A percentile compares a stretch with the other conserved stretches of the same genome.
These are phyloP conservation scores for Begonia fuchsioides DNA, from an alignment of 306 rosid genomes.

Conservation along the genomic window DNA sequence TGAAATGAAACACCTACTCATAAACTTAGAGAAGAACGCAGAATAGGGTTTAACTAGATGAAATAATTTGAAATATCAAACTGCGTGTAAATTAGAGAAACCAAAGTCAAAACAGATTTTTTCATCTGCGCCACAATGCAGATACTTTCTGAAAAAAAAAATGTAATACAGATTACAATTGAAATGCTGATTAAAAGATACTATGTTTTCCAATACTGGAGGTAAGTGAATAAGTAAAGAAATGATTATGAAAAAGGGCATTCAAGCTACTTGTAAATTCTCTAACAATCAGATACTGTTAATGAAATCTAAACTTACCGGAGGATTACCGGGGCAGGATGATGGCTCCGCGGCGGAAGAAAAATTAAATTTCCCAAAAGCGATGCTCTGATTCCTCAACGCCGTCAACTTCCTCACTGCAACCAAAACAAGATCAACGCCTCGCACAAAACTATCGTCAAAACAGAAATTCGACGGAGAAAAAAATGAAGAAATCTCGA, in stretches of 20 bases:
- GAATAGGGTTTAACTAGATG: neutral
- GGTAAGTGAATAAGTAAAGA: too few species aligned
- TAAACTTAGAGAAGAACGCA: neutral
- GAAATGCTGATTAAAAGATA: too few species aligned
- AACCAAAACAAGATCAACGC: slow-evolving; percentile 1
- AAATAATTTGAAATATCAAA: neutral
- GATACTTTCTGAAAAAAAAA: too few species aligned
- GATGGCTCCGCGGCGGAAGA: slow-evolving; percentile 48
- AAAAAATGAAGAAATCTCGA: neutral
- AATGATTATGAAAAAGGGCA: too few species aligned
- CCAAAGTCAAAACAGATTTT: too few species aligned
- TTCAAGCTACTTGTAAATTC: neutral
- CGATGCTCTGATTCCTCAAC: slow-evolving; percentile 46
- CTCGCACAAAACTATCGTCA: neutral
- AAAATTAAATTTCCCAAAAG: slow-evolving; percentile 34
- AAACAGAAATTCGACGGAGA: neutral
- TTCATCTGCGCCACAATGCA: too few species aligned
- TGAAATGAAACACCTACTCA: too few species aligned
- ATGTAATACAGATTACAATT: too few species aligned
- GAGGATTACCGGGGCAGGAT: slow-evolving; percentile 23
- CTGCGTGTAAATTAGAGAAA: neutral
- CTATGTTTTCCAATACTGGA: too few species aligned
- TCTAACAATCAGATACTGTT: neutral
- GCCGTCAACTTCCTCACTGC: slow-evolving; percentile 45
- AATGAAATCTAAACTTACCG: slow-evolving; percentile 25